phyloP scores from a whole-genome alignment of 495 filamentous ascomycete genomes.

The Penicillium simplicissimum region DNA sequence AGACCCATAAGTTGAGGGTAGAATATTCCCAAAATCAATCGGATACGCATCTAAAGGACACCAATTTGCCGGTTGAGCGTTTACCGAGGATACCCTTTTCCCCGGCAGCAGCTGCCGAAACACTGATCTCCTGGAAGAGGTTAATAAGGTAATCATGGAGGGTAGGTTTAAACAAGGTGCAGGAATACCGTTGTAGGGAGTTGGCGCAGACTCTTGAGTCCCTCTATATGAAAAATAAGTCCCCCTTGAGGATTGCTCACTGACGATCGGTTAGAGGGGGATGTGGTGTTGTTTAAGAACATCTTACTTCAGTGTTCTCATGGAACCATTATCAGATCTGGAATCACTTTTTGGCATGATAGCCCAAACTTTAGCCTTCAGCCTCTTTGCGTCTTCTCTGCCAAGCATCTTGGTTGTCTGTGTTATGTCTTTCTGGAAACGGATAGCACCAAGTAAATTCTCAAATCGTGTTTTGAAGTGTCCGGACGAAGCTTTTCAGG shows the following conservation, averaged over 20 bases:
- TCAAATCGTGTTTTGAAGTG: neutral
- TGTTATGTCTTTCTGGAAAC: neutral
- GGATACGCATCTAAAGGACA: neutral
- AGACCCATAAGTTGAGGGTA: neutral
- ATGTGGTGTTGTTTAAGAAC: slow-evolving; percentile 12
- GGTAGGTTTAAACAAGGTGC: slow-evolving; percentile 2
- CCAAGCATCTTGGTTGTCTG: slow-evolving; percentile 12
- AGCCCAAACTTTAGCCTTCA: slow-evolving; percentile 20
- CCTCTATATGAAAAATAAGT: slow-evolving; percentile 7
- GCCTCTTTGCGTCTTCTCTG: slow-evolving; percentile 9
- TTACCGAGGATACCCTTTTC: slow-evolving; percentile 16
- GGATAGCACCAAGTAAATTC: neutral
- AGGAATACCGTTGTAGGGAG: slow-evolving; percentile 23
- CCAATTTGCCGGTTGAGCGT: neutral
- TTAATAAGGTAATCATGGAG: slow-evolving; percentile 19
- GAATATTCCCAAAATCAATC: neutral
- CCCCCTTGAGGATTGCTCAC: slow-evolving; percentile 10
- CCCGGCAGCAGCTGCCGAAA: slow-evolving; percentile 22
- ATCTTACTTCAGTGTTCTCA: slow-evolving; percentile 24
- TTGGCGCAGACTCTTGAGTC: slow-evolving; percentile 6
- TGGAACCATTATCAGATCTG: slow-evolving; percentile 16
- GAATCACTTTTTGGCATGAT: slow-evolving; percentile 12
- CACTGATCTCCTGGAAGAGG: slow-evolving; percentile 24
- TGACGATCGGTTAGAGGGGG: slow-evolving; percentile 16
- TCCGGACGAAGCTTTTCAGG: neutral